A percentile compares a stretch with the other conserved stretches of the same genome.
These are phyloP conservation scores for Arabidopsis thaliana DNA, from an alignment of 345 rosid species.

Conservation along the genomic window TAIR10.1 NC_003075.7:9791001-9791500, in stretches of 20 bases:
- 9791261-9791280: constrained; percentile 28
- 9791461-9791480: too few relatives aligned
- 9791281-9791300: too few relatives aligned
- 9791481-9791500: constrained; percentile 68
- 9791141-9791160: constrained; percentile 53
- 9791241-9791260: not conserved
- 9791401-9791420: too few relatives aligned
- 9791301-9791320: too few relatives aligned
- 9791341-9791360: constrained; percentile 34
- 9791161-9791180: not conserved
- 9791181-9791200: not conserved
- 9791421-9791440: too few relatives aligned
- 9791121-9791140: constrained; percentile 52
- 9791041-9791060: constrained; percentile 50
- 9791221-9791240: not conserved
- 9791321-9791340: not conserved
- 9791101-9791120: constrained; percentile 51
- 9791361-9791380: constrained; percentile 9
- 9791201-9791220: not conserved
- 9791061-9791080: constrained; percentile 76
- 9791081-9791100: constrained; percentile 58
- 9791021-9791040: constrained; percentile 28
- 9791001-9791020: constrained; percentile 14
- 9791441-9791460: too few relatives aligned
- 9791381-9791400: constrained; percentile 17